These are phyloP conservation scores for Paragyromitra xinjiangensis DNA, from an alignment of 495 filamentous ascomycete species.

Conservation along the genomic window DNA sequence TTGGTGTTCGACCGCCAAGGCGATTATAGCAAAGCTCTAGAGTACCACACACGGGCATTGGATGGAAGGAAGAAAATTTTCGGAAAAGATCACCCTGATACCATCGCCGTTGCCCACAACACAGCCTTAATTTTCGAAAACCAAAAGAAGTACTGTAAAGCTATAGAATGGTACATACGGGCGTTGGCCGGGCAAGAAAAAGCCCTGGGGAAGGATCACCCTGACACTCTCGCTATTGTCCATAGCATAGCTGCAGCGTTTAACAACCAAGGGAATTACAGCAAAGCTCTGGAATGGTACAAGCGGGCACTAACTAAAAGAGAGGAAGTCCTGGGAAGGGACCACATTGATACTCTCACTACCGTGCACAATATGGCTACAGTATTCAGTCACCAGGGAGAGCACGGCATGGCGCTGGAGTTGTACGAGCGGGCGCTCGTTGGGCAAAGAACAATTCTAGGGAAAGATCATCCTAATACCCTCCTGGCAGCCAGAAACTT, in stretches of 20 bases:
- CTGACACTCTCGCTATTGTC: neutral
- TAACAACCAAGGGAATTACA: neutral
- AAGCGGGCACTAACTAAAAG: constrained; percentile 15
- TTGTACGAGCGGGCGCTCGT: constrained; percentile 23
- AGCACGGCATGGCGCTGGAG: constrained; percentile 41
- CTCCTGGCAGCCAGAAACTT: no score
- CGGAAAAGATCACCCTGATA: constrained; percentile 47
- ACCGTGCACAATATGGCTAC: constrained; percentile 36
- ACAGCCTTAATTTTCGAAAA: constrained; percentile 25
- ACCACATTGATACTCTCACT: constrained; percentile 29
- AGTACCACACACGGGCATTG: constrained; percentile 12
- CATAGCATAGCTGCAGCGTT: neutral
- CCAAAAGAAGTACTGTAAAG: constrained; percentile 49
- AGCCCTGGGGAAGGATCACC: constrained; percentile 34
- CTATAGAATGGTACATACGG: constrained; percentile 48
- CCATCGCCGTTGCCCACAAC: constrained; percentile 14
- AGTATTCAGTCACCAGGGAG: constrained; percentile 37
- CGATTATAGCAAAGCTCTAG: constrained; percentile 21
- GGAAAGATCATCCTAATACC: no score
- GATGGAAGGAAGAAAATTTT: constrained; percentile 3
- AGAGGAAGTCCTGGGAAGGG: constrained; percentile 42
- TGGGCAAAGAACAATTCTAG: no score
- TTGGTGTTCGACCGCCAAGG: neutral
- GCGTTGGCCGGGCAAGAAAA: constrained; percentile 18
- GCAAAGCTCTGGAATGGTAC: constrained; percentile 38